phyloP scores from a whole-genome alignment of 1,139 yeast genomes.

The Starmera stellimalicola region DNA sequence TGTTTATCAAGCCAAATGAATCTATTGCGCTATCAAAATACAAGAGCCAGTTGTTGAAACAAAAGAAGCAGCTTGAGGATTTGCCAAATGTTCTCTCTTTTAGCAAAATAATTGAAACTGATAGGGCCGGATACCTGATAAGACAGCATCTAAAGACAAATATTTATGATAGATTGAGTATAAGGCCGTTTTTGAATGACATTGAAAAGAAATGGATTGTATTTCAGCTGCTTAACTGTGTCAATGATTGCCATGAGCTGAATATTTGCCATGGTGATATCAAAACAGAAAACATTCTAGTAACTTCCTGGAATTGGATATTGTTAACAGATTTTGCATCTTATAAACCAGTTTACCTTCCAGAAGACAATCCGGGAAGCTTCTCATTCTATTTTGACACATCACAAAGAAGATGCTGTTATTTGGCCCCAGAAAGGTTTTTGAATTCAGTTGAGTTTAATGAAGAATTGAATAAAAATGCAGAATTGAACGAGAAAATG shows the following conservation, averaged over 20 bases:
- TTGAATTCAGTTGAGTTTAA: constrained; percentile 24
- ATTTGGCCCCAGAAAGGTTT: constrained; percentile 92
- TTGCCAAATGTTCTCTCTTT: constrained; percentile 65
- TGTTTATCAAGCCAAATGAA: constrained; percentile 67
- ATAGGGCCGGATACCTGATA: constrained; percentile 82
- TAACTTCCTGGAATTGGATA: constrained; percentile 87
- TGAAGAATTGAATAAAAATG: constrained; percentile 23
- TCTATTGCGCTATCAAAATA: constrained; percentile 28
- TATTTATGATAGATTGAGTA: constrained; percentile 76
- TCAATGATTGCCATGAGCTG: constrained; percentile 54
- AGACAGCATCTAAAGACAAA: constrained; percentile 75
- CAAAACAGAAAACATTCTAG: constrained; percentile 78
- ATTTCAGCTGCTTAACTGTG: constrained; percentile 61
- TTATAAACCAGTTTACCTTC: constrained; percentile 76
- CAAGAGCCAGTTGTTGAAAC: constrained; percentile 27
- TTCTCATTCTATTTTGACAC: constrained; percentile 89
- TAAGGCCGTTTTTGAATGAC: constrained; percentile 77
- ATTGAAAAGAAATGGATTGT: constrained; percentile 79
- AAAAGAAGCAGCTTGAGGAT: constrained; percentile 29
- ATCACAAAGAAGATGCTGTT: constrained; percentile 78
- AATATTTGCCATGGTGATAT: constrained; percentile 81
- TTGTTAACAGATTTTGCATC: constrained; percentile 76
- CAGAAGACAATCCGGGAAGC: constrained; percentile 93
- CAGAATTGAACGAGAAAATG: constrained; percentile 53
- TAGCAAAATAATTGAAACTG: constrained; percentile 71